Evolutionary conservation across 148 eudicot genomes (phyloP).

Genomic region (Beta vulgaris): DNA sequence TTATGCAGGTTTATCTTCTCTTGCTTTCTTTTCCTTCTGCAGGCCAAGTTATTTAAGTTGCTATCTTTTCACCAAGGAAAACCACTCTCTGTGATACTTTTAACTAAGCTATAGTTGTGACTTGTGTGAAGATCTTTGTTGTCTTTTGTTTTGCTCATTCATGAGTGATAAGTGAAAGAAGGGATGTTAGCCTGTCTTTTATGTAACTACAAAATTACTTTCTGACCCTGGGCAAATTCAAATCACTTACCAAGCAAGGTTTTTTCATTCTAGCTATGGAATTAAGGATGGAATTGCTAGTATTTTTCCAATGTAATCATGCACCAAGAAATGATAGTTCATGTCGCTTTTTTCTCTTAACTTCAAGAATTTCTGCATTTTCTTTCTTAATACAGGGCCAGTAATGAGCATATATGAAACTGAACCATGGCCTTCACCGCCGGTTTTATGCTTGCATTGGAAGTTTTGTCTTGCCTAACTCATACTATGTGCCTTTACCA

Average conservation of each 20-base stretch:
- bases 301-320: neutral
- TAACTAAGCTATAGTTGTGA: too few relatives aligned
- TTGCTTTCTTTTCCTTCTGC: neutral
- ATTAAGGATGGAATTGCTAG: neutral
- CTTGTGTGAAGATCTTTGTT: neutral
- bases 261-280: neutral
- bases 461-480: neutral
- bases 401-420: neutral
- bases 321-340: neutral
- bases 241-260: neutral
- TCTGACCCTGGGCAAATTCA: neutral
- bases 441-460: neutral
- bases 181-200: neutral
- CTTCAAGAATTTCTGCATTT: neutral
- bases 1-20: slow-evolving; percentile 70
- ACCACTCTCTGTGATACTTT: neutral
- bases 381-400: neutral
- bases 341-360: neutral
- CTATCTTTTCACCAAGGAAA: neutral
- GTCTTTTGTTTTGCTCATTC: neutral
- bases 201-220: neutral
- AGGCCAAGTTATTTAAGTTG: neutral
- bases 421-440: neutral
- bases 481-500: neutral
- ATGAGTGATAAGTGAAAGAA: neutral